Conservation (phyloP, 345 rosid genomes). For the Euphorbia lathyris region DNA sequence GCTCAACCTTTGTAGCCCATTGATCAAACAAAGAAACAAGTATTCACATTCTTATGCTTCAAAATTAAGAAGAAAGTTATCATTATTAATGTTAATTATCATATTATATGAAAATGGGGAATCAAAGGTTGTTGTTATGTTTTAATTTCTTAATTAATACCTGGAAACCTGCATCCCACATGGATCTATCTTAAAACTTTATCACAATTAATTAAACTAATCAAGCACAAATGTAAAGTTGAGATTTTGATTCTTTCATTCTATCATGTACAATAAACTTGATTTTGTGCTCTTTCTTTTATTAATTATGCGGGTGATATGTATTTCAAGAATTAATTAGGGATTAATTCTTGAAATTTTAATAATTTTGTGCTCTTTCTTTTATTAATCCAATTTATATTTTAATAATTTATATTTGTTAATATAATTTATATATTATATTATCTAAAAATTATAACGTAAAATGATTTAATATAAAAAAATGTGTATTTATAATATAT, state of each 20-base stretch:
- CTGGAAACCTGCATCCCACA: neutral
- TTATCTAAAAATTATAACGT: too few species aligned
- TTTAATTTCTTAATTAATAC: neutral
- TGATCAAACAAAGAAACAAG: conserved; percentile 25
- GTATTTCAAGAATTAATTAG: too few species aligned
- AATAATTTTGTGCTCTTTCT: too few species aligned
- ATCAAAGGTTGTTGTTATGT: neutral
- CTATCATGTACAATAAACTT: neutral
- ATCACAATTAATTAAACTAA: neutral
- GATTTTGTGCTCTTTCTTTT: neutral
- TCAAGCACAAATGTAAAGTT: neutral
- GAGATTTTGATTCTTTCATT: neutral
- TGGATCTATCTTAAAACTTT: neutral
- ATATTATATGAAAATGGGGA: neutral
- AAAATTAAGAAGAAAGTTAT: neutral
- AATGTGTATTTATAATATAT: too few species aligned
- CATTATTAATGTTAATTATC: neutral
- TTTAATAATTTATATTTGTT: too few species aligned
- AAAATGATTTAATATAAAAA: too few species aligned
- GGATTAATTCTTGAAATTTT: too few species aligned
- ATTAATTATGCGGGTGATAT: too few species aligned
- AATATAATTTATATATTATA: too few species aligned
- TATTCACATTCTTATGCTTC: conserved; percentile 18
- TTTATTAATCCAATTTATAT: too few species aligned
- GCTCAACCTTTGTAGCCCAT: conserved; percentile 21